Conservation (phyloP, 2,329 filamentous ascomycete genomes). For the Hymenoscyphus scutula region DNA sequence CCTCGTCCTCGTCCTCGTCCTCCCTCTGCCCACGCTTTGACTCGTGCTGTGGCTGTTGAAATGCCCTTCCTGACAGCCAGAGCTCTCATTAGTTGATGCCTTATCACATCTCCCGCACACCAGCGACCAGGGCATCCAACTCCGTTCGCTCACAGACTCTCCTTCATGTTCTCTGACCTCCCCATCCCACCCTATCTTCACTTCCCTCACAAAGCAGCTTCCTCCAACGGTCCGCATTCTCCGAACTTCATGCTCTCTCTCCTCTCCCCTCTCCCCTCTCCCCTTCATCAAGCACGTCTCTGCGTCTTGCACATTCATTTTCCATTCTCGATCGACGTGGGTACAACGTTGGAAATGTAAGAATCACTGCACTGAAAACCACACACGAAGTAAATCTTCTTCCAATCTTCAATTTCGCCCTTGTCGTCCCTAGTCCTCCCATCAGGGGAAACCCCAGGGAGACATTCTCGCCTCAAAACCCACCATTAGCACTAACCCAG, state of each 20-base stretch:
- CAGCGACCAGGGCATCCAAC: no score
- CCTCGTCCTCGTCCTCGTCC: no score
- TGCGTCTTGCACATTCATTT: background rate
- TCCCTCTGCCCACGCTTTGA: no score
- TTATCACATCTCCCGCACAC: conserved; percentile 1
- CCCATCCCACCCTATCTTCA: background rate
- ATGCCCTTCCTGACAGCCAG: no score
- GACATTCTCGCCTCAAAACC: background rate
- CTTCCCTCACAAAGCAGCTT: background rate
- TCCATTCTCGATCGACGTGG: background rate
- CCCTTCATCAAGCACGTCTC: background rate
- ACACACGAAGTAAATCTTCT: no score
- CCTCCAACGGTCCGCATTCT: background rate
- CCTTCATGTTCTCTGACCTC: background rate
- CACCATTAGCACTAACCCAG: background rate
- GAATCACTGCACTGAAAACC: no score
- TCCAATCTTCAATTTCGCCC: background rate
- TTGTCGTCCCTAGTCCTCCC: background rate
- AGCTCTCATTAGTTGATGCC: background rate
- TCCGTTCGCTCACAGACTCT: background rate
- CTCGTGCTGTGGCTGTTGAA: no score
- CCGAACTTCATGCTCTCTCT: background rate
- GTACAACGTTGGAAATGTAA: no score
- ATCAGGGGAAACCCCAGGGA: background rate
- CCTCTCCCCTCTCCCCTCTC: background rate